Conservation (phyloP, 768 basidiomycete species). For the Auriculariales sp. region DNA sequence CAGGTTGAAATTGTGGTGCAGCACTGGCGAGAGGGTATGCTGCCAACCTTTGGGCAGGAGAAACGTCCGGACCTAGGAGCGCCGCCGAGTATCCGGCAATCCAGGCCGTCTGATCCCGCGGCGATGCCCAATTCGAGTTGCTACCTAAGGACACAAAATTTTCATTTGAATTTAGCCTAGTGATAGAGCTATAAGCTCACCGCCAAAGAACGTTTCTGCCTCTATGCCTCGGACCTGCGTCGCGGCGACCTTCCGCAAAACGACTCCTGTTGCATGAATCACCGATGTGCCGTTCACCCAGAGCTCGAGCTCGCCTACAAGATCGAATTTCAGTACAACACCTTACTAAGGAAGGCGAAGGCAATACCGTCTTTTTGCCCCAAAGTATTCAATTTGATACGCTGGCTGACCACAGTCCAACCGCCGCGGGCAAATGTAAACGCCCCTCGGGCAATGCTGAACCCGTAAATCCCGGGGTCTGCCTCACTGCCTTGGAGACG, state of each 20-base stretch:
- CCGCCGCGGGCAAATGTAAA: slow-evolving; percentile 47
- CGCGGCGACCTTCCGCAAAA: slow-evolving; percentile 31
- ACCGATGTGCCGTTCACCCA: slow-evolving; percentile 52
- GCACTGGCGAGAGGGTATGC: not conserved
- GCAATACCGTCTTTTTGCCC: slow-evolving; percentile 45
- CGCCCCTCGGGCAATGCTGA: slow-evolving; percentile 53
- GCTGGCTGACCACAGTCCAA: slow-evolving; percentile 54
- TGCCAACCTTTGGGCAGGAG: not conserved
- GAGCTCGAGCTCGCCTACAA: slow-evolving; percentile 49
- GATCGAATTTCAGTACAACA: not conserved
- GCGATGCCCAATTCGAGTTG: slow-evolving; percentile 35
- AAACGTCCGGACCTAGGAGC: slow-evolving; percentile 19
- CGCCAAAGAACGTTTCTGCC: slow-evolving; percentile 73
- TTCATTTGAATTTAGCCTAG: not conserved
- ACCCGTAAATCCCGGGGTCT: slow-evolving; percentile 50
- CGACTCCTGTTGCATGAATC: slow-evolving; percentile 39
- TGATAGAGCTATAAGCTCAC: slow-evolving; percentile 20
- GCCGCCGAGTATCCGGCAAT: slow-evolving; percentile 61
- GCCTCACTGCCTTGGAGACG: slow-evolving; percentile 22
- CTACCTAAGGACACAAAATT: slow-evolving; percentile 25
- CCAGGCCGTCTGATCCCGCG: slow-evolving; percentile 44
- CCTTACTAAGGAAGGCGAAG: not conserved
- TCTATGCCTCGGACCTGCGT: slow-evolving; percentile 51
- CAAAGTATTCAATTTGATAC: slow-evolving; percentile 60
- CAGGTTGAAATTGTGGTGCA: no score